A percentile compares a stretch with the other conserved stretches of the same genome.
These are phyloP conservation scores for Camellia oleifera DNA, from an alignment of 179 eudicot genomes.

Conservation along the genomic window DNA sequence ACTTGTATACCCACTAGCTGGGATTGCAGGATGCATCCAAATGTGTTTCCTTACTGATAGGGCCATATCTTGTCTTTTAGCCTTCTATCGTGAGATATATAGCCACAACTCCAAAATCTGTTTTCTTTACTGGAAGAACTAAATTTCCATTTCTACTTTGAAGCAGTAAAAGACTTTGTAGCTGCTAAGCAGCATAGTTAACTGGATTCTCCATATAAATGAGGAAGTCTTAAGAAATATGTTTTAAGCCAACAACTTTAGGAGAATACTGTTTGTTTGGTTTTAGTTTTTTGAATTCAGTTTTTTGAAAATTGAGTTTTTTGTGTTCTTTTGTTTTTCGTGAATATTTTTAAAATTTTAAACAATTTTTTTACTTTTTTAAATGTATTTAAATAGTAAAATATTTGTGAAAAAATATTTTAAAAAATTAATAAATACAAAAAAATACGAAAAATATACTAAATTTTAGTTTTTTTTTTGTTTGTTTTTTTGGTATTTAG, in stretches of 20 bases:
- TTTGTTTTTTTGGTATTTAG: too few species aligned
- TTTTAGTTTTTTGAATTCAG: too few species aligned
- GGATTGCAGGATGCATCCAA: not conserved
- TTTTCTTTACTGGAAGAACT: not conserved
- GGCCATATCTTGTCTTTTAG: not conserved
- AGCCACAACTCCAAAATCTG: not conserved
- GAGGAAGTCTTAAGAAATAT: not conserved
- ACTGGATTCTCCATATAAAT: not conserved
- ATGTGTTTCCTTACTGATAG: not conserved
- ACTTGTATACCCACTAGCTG: not conserved
- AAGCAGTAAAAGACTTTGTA: not conserved
- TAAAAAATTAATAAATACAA: too few species aligned
- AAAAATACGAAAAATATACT: too few species aligned
- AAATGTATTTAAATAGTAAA: too few species aligned
- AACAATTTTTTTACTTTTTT: too few species aligned
- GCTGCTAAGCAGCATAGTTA: not conserved
- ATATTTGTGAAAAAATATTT: too few species aligned
- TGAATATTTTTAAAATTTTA: too few species aligned
- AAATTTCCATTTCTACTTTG: not conserved
- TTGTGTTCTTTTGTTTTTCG: too few species aligned
- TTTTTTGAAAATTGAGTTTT: too few species aligned
- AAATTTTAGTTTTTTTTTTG: too few species aligned
- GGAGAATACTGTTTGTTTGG: not conserved
- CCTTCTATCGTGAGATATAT: constrained; percentile 4
- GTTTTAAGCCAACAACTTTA: not conserved